Percentiles rank a stretch among this genome's conserved stretches.
Evolutionary conservation across 1,284 basidiomycete species (phyloP).

Genomic region (Melampsora americana): DNA sequence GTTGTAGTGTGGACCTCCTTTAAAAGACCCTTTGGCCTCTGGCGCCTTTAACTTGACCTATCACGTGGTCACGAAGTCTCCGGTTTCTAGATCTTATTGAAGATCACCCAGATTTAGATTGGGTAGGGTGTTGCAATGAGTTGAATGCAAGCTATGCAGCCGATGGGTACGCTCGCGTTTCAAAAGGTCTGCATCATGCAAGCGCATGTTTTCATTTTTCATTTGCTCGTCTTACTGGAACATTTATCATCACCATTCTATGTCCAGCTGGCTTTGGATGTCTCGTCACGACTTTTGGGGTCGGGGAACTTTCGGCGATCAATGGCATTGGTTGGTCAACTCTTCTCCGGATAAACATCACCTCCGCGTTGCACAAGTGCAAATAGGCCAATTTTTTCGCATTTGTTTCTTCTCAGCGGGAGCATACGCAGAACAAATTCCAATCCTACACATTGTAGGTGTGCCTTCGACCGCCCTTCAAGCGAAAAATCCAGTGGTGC

Average conservation of each 20-base stretch:
- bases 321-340: conserved; percentile 55
- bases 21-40: background rate
- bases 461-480: conserved; percentile 73
- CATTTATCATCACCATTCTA: background rate
- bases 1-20: conserved; percentile 58
- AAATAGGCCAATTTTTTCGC: conserved; percentile 48
- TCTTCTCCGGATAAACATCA: conserved; percentile 50
- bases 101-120: conserved; percentile 71
- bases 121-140: conserved; percentile 74
- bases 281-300: conserved; percentile 69
- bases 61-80: background rate
- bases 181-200: conserved; percentile 54
- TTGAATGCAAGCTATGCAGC: conserved; percentile 69
- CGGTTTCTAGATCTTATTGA: conserved; percentile 71
- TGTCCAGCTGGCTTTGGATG: conserved; percentile 41
- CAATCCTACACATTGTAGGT: conserved; percentile 86
- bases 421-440: conserved; percentile 75
- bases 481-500: conserved; percentile 56
- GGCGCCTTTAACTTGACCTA: background rate
- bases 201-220: background rate
- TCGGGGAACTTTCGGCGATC: conserved; percentile 79
- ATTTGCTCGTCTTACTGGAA: conserved; percentile 23
- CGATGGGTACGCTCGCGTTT: conserved; percentile 72
- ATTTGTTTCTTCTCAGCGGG: conserved; percentile 52
- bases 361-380: background rate